Percentiles rank a stretch among this genome's conserved stretches.
These are phyloP conservation scores for Cryphonectria parasitica DNA, from an alignment of 2,329 filamentous ascomycete genomes.

Conservation along the genomic window DNA sequence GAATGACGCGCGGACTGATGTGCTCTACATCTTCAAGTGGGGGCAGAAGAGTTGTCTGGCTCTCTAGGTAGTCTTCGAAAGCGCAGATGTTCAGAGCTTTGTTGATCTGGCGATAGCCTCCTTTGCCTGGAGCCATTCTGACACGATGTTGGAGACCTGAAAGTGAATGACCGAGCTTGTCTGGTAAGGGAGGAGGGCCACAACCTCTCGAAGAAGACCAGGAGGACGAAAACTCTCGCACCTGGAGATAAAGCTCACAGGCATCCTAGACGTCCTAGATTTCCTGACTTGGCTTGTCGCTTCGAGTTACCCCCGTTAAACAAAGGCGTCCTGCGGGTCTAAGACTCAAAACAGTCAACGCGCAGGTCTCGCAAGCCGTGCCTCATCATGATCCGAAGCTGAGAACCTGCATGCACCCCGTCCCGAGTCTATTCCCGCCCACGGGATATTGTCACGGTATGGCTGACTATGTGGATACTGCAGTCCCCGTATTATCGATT, in stretches of 20 bases:
- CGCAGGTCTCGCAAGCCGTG: not conserved
- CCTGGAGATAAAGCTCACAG: not conserved
- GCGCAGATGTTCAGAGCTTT: slow-evolving; percentile 50
- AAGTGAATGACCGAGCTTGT: not conserved
- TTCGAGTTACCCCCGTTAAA: not conserved
- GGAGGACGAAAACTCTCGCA: not conserved
- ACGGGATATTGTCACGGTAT: not conserved
- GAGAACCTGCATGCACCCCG: not conserved
- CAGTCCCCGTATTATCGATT: not conserved
- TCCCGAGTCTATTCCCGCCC: not conserved
- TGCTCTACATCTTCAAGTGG: slow-evolving; percentile 40
- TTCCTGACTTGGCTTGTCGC: not conserved
- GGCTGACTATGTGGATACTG: not conserved
- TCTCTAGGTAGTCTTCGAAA: slow-evolving; percentile 52
- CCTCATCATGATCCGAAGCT: not conserved
- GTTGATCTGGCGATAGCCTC: slow-evolving; percentile 52
- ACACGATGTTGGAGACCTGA: not conserved
- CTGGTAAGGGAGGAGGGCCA: not conserved
- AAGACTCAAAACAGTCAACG: not conserved
- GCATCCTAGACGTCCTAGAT: not conserved
- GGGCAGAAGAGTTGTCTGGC: slow-evolving; percentile 43
- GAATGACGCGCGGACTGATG: slow-evolving; percentile 46
- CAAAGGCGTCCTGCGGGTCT: not conserved
- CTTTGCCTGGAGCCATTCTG: slow-evolving; percentile 21
- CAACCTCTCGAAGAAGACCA: not conserved